phyloP scores from a whole-genome alignment of 164 flowering plant genomes.

The Macadamia integrifolia region DNA sequence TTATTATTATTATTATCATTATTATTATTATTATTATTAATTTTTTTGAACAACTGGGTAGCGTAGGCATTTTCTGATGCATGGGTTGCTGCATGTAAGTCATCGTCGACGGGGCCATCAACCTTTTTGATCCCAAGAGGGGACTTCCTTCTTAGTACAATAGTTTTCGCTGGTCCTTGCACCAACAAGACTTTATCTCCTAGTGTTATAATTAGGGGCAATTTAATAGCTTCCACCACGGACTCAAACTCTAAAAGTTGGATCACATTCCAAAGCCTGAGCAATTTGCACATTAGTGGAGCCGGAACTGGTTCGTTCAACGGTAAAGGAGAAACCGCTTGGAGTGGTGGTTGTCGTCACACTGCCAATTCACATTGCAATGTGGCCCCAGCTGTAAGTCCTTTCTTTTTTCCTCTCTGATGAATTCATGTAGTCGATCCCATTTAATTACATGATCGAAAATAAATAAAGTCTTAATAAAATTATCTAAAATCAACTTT shows the following conservation, averaged over 20 bases:
- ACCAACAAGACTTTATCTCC: constrained; percentile 2
- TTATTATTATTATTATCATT: too few species aligned
- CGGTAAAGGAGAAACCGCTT: constrained; percentile 36
- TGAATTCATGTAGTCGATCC: too few species aligned
- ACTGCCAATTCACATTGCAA: neutral
- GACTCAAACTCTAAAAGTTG: constrained; percentile 11
- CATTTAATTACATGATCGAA: too few species aligned
- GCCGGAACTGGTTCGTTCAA: constrained; percentile 22
- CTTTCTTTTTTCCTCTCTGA: too few species aligned
- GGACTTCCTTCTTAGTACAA: constrained; percentile 17
- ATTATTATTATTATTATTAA: neutral
- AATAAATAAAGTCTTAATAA: too few species aligned
- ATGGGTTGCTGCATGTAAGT: constrained; percentile 42
- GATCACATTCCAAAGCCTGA: constrained; percentile 17
- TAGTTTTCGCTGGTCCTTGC: constrained; percentile 51
- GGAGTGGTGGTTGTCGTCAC: constrained; percentile 28
- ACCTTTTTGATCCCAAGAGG: constrained; percentile 43
- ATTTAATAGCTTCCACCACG: constrained; percentile 16
- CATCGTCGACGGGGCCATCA: constrained; percentile 17
- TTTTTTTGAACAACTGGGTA: neutral
- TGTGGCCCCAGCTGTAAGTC: constrained; percentile 35
- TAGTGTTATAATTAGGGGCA: constrained; percentile 26
- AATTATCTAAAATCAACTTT: too few species aligned
- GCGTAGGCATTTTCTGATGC: constrained; percentile 38
- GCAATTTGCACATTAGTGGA: constrained; percentile 4